phyloP scores from a whole-genome alignment of 345 rosid species.

The Linum tenue region DNA sequence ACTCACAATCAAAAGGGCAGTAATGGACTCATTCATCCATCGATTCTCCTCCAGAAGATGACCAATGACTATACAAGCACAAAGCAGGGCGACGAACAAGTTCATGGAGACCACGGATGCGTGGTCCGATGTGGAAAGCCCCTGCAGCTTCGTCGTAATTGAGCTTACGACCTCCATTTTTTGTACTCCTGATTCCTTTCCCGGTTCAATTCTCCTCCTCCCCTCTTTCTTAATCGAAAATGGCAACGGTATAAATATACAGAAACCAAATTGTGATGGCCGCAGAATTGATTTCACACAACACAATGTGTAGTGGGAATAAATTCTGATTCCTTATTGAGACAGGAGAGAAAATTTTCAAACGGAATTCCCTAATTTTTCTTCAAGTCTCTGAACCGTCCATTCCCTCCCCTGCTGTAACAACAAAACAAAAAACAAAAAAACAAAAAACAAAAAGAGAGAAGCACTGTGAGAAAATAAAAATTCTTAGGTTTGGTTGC shows the following conservation, averaged over 20 bases:
- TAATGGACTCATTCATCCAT: conserved; percentile 68
- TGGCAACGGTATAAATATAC: neutral
- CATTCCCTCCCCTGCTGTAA: no score
- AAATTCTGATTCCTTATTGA: neutral
- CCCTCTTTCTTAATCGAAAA: neutral
- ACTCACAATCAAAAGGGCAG: conserved; percentile 29
- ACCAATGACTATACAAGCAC: conserved; percentile 52
- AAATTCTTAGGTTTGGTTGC: no score
- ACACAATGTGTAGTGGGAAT: neutral
- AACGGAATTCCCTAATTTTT: no score
- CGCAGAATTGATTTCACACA: neutral
- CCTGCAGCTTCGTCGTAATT: conserved; percentile 3
- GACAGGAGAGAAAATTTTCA: no score
- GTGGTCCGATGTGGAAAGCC: conserved; percentile 1
- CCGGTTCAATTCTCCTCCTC: neutral
- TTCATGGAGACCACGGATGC: conserved; percentile 5
- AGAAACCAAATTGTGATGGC: neutral
- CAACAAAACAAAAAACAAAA: no score
- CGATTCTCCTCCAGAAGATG: conserved; percentile 62
- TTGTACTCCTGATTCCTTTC: no score
- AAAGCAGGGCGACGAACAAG: conserved; percentile 50
- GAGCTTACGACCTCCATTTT: neutral
- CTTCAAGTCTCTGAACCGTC: no score
- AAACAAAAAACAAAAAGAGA: no score
- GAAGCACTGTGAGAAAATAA: no score